These are phyloP conservation scores for Talaromyces stipitatus DNA, from an alignment of 495 filamentous ascomycete species.

Conservation along the genomic window DNA sequence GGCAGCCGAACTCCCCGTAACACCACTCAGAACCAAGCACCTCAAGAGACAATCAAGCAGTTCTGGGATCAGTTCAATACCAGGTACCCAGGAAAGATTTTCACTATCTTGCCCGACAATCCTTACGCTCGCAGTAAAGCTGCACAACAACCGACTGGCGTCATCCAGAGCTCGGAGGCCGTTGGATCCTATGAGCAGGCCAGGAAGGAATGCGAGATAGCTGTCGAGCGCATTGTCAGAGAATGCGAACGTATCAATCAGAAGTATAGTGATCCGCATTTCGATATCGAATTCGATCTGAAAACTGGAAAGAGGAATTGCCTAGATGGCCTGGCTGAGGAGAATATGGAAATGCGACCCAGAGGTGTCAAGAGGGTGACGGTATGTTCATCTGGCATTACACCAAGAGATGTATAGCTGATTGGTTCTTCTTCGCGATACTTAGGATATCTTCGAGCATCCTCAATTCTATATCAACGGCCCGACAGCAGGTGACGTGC, in stretches of 20 bases:
- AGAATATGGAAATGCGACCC: constrained; percentile 39
- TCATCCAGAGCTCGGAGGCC: constrained; percentile 47
- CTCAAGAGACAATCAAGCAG: constrained; percentile 64
- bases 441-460: constrained; percentile 74
- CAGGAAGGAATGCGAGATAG: constrained; percentile 55
- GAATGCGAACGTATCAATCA: constrained; percentile 82
- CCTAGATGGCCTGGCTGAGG: constrained; percentile 50
- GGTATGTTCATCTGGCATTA: constrained; percentile 21
- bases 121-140: constrained; percentile 57
- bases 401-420: neutral
- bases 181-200: constrained; percentile 67
- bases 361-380: constrained; percentile 58
- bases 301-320: constrained; percentile 53
- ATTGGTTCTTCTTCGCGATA: constrained; percentile 3
- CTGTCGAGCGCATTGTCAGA: constrained; percentile 72
- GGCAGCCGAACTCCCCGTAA: constrained; percentile 22
- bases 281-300: constrained; percentile 78
- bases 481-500: constrained; percentile 73
- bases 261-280: constrained; percentile 84
- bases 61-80: constrained; percentile 76
- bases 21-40: constrained; percentile 37
- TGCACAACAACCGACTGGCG: constrained; percentile 43
- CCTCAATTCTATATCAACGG: constrained; percentile 83
- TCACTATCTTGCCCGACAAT: constrained; percentile 67
- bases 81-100: constrained; percentile 53